Evolutionary conservation across 305 asterid species (phyloP).

Genomic region (Rubia peregrina): DNA sequence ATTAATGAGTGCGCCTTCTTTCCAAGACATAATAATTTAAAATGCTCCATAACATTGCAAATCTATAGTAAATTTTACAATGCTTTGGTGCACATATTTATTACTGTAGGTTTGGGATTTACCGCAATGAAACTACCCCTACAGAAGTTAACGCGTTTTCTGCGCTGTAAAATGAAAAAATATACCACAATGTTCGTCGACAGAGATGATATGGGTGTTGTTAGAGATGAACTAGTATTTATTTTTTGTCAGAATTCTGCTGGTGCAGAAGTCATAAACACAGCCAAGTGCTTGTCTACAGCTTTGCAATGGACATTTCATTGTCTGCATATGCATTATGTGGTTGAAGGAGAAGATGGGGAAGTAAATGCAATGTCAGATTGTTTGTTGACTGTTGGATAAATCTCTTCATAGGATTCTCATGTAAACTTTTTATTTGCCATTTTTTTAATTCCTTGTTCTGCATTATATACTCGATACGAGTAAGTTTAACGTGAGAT

Average conservation of each 20-base stretch:
- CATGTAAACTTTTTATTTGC: not conserved
- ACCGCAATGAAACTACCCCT: too few relatives aligned
- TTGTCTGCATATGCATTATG: not conserved
- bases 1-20: too few relatives aligned
- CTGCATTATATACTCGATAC: too few relatives aligned
- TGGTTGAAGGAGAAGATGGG: not conserved
- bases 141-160: too few relatives aligned
- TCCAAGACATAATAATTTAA: too few relatives aligned
- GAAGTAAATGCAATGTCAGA: conserved; percentile 15
- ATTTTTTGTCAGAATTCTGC: not conserved
- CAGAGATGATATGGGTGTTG: too few relatives aligned
- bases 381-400: conserved; percentile 1
- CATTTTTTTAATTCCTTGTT: too few relatives aligned
- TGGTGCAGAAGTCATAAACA: not conserved
- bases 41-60: not conserved
- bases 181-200: too few relatives aligned
- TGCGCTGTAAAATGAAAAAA: not conserved
- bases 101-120: too few relatives aligned
- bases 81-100: not conserved
- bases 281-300: not conserved
- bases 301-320: conserved; percentile 1
- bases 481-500: too few relatives aligned
- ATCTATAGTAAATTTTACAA: not conserved
- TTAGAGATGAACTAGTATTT: too few relatives aligned
- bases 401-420: not conserved